Conservation (phyloP, 2,329 filamentous ascomycete species). For the Calonectria henricotiae region DNA sequence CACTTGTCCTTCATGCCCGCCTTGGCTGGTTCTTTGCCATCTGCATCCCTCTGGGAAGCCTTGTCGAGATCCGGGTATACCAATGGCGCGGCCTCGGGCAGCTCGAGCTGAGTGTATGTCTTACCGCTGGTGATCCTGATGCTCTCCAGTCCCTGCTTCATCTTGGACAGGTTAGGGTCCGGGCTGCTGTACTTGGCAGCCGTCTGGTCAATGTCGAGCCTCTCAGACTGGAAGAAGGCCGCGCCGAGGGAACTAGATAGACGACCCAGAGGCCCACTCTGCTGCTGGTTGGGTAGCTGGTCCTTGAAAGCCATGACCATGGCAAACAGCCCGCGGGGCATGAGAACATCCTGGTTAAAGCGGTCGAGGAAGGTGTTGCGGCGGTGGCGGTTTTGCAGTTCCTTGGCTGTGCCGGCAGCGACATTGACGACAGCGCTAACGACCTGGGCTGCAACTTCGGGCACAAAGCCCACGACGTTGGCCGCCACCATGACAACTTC, state of each 20-base stretch:
- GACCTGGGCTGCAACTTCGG: conserved; percentile 11
- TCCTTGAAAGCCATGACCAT: conserved; percentile 34
- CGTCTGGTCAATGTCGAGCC: conserved; percentile 27
- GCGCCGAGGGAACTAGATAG: conserved; percentile 21
- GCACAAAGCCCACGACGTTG: conserved; percentile 24
- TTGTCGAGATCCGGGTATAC: conserved; percentile 27
- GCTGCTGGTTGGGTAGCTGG: conserved; percentile 22
- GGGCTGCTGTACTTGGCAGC: conserved; percentile 29
- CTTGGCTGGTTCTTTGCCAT: conserved; percentile 17
- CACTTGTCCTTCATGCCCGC: conserved; percentile 23
- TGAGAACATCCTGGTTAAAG: conserved; percentile 18
- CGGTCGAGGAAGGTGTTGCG: conserved; percentile 28
- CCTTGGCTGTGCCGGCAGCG: conserved; percentile 23
- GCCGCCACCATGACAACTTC: conserved; percentile 23
- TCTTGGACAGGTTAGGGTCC: background rate
- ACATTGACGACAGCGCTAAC: conserved; percentile 4
- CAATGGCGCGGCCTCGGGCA: conserved; percentile 27
- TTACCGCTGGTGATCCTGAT: conserved; percentile 28
- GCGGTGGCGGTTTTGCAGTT: conserved; percentile 21
- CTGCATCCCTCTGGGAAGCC: background rate
- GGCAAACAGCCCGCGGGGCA: conserved; percentile 27
- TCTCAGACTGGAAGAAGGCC: conserved; percentile 21
- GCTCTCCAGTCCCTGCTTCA: conserved; percentile 16
- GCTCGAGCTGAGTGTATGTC: conserved; percentile 23
- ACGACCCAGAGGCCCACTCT: conserved; percentile 3